Percentiles rank a stretch among this genome's conserved stretches.
Conservation (phyloP, 2,329 filamentous ascomycete species). For the Zasmidium angulare region DNA sequence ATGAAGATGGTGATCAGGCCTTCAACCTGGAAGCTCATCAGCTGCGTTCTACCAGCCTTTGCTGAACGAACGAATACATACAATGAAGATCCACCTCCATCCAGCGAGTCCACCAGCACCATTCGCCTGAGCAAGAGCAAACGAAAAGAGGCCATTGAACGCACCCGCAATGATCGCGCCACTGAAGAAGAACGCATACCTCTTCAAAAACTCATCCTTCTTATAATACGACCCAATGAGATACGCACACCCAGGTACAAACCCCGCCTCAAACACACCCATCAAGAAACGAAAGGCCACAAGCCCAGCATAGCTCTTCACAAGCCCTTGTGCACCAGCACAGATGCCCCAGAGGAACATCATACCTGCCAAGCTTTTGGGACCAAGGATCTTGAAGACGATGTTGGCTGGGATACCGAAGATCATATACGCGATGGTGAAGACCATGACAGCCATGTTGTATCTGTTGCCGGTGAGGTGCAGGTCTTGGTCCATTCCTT, state of each 20-base stretch:
- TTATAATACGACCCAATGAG: conserved; percentile 39
- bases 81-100: conserved; percentile 7
- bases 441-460: conserved; percentile 40
- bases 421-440: conserved; percentile 39
- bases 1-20: conserved; percentile 43
- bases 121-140: conserved; percentile 32
- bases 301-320: conserved; percentile 33
- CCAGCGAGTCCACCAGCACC: conserved; percentile 29
- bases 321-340: conserved; percentile 38
- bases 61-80: neutral
- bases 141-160: conserved; percentile 24
- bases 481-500: conserved; percentile 38
- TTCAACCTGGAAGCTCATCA: conserved; percentile 1
- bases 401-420: conserved; percentile 32
- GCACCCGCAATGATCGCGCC: conserved; percentile 28
- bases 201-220: conserved; percentile 40
- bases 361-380: conserved; percentile 37
- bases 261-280: conserved; percentile 40
- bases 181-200: conserved; percentile 37
- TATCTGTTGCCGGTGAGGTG: conserved; percentile 37
- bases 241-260: conserved; percentile 38
- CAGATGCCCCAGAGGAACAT: conserved; percentile 42
- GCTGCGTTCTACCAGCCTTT: neutral
- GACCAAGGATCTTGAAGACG: conserved; percentile 69
- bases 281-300: conserved; percentile 36